Conservation (phyloP, 2,329 filamentous ascomycete species). For the Polytolypa hystricis region DNA sequence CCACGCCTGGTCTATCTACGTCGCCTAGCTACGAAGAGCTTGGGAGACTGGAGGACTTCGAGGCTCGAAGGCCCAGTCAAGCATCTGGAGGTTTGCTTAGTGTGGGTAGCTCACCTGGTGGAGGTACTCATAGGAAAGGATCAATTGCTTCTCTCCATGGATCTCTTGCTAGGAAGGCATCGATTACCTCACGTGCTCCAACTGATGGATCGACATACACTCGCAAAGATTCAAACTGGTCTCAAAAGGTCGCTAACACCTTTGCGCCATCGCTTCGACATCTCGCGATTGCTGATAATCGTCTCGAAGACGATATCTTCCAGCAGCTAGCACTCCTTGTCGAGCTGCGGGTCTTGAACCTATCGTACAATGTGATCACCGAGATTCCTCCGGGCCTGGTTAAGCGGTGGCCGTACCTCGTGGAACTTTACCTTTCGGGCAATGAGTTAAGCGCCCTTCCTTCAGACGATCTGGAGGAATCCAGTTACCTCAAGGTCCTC, state of each 20-base stretch:
- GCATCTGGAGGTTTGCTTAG: slow-evolving; percentile 65
- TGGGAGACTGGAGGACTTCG: slow-evolving; percentile 51
- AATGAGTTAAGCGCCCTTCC: slow-evolving; percentile 88
- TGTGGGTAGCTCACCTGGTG: slow-evolving; percentile 60
- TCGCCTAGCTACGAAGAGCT: slow-evolving; percentile 72
- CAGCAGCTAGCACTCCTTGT: slow-evolving; percentile 74
- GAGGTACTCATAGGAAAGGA: slow-evolving; percentile 55
- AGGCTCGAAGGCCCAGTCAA: slow-evolving; percentile 68
- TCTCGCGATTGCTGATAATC: slow-evolving; percentile 84
- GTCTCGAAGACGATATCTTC: slow-evolving; percentile 88
- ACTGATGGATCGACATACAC: slow-evolving; percentile 48
- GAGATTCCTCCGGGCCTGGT: slow-evolving; percentile 85
- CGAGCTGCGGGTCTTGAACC: slow-evolving; percentile 77
- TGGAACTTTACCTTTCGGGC: slow-evolving; percentile 87
- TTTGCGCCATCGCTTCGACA: slow-evolving; percentile 79
- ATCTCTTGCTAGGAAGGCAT: slow-evolving; percentile 73
- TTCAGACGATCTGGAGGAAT: slow-evolving; percentile 86
- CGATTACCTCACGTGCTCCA: slow-evolving; percentile 59
- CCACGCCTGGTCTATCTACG: slow-evolving; percentile 41
- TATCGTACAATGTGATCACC: slow-evolving; percentile 89
- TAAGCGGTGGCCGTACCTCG: slow-evolving; percentile 77
- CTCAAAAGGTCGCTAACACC: slow-evolving; percentile 67
- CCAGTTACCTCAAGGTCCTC: slow-evolving; percentile 73
- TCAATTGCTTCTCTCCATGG: slow-evolving; percentile 75
- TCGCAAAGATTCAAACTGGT: slow-evolving; percentile 82